Evolutionary conservation across 306 rosid genomes (phyloP).

Genomic region (Lathyrus sativus): DNA sequence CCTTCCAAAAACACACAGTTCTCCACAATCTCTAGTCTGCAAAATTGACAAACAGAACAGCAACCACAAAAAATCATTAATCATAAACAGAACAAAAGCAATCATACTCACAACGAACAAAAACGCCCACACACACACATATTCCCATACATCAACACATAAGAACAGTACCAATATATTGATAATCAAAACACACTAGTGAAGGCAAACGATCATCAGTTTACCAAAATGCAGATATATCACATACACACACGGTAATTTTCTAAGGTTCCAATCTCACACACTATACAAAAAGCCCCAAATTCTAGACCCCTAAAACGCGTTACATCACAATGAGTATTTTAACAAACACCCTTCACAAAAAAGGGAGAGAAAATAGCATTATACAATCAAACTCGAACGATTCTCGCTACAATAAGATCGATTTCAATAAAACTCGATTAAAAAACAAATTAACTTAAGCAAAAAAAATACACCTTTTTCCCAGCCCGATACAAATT

Average conservation of each 20-base stretch:
- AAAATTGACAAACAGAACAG: slow-evolving; percentile 27
- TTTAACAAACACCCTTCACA: slow-evolving; percentile 19
- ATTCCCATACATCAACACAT: slow-evolving; percentile 21
- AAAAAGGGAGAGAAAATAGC: neutral
- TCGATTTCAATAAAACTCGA: slow-evolving; percentile 36
- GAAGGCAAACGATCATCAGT: slow-evolving; percentile 19
- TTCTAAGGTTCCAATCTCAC: slow-evolving; percentile 42
- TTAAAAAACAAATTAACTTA: neutral
- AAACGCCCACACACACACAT: neutral
- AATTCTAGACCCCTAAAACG: slow-evolving; percentile 42
- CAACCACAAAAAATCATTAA: slow-evolving; percentile 12
- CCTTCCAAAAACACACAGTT: slow-evolving; percentile 38
- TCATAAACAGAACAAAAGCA: slow-evolving; percentile 22
- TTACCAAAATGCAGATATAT: slow-evolving; percentile 38
- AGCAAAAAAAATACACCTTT: neutral
- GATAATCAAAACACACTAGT: slow-evolving; percentile 33
- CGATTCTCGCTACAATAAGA: slow-evolving; percentile 33
- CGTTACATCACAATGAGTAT: slow-evolving; percentile 41
- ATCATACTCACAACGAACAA: slow-evolving; percentile 30
- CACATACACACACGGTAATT: slow-evolving; percentile 18
- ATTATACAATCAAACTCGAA: slow-evolving; percentile 25
- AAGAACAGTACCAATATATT: slow-evolving; percentile 26
- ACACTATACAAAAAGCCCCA: slow-evolving; percentile 48
- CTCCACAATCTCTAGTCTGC: slow-evolving; percentile 40
- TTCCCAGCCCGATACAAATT: slow-evolving; percentile 5